phyloP scores from a whole-genome alignment of 2,329 filamentous ascomycete genomes.

The Venturia carpophila region DNA sequence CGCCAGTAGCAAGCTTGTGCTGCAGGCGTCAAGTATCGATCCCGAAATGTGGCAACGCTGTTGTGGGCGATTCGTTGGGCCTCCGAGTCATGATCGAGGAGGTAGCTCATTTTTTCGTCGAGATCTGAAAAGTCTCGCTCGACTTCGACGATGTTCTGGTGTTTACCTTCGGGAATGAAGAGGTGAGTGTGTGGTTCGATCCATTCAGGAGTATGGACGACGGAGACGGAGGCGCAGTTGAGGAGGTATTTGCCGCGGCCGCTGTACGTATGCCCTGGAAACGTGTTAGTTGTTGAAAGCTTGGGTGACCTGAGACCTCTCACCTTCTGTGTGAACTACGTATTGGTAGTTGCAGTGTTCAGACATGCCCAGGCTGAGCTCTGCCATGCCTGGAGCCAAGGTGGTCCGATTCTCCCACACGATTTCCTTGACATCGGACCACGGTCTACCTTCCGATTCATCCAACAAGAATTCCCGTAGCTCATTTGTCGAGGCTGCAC shows the following conservation, averaged over 20 bases:
- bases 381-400: conserved; percentile 12
- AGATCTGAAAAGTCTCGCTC: conserved; percentile 37
- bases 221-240: conserved; percentile 36
- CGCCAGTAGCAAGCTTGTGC: conserved; percentile 51
- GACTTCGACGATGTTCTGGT: conserved; percentile 45
- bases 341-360: conserved; percentile 24
- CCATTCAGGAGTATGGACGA: conserved; percentile 44
- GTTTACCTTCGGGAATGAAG: conserved; percentile 37
- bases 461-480: conserved; percentile 35
- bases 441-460: conserved; percentile 34
- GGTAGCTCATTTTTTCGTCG: conserved; percentile 31
- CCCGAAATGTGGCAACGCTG: conserved; percentile 40
- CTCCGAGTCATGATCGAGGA: conserved; percentile 36
- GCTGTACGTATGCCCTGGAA: conserved; percentile 26
- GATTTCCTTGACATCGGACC: conserved; percentile 38
- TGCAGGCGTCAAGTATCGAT: conserved; percentile 47
- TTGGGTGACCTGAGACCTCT: background rate
- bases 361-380: conserved; percentile 21
- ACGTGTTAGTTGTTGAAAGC: conserved; percentile 1
- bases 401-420: conserved; percentile 19
- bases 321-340: conserved; percentile 23
- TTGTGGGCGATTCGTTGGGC: conserved; percentile 47
- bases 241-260: conserved; percentile 31
- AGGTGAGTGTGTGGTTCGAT: conserved; percentile 43
- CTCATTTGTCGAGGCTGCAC: conserved; percentile 32